These are phyloP conservation scores for Heritiera littoralis DNA, from an alignment of 345 rosid species.

Conservation along the genomic window DNA sequence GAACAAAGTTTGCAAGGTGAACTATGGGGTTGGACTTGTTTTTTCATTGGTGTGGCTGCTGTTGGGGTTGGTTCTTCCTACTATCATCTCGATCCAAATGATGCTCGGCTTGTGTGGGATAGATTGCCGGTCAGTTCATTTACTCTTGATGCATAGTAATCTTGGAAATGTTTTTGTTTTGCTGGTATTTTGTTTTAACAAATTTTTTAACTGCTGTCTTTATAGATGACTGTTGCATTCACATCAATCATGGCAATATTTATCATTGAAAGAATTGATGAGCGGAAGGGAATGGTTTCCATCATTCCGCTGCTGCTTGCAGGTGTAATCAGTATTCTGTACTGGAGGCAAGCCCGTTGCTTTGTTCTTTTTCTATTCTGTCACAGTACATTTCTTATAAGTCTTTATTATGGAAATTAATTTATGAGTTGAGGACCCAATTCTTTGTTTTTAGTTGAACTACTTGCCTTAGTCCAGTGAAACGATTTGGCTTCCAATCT, in stretches of 20 bases:
- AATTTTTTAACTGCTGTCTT: constrained; percentile 5
- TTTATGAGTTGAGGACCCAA: not conserved
- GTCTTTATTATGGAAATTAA: not conserved
- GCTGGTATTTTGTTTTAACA: not conserved
- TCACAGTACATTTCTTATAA: not conserved
- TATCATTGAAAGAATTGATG: constrained; percentile 87
- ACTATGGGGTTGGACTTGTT: constrained; percentile 82
- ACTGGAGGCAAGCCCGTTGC: constrained; percentile 69
- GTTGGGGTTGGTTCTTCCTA: constrained; percentile 86
- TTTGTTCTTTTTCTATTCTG: not conserved
- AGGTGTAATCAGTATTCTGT: constrained; percentile 70
- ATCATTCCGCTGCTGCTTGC: constrained; percentile 72
- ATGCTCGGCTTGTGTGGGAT: constrained; percentile 91
- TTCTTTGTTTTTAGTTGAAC: not conserved
- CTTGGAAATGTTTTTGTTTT: not conserved
- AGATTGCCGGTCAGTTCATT: constrained; percentile 73
- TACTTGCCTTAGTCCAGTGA: not conserved
- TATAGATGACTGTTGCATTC: constrained; percentile 87
- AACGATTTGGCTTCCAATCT: not conserved
- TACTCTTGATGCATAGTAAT: not conserved
- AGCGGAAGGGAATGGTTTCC: constrained; percentile 69
- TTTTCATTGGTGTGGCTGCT: constrained; percentile 77
- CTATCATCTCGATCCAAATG: constrained; percentile 89
- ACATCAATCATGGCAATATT: constrained; percentile 82
- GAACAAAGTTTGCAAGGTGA: constrained; percentile 77